Base-by-base conservation (phyloP, 352 stramenopile species). In the Phytophthora idaei region DNA sequence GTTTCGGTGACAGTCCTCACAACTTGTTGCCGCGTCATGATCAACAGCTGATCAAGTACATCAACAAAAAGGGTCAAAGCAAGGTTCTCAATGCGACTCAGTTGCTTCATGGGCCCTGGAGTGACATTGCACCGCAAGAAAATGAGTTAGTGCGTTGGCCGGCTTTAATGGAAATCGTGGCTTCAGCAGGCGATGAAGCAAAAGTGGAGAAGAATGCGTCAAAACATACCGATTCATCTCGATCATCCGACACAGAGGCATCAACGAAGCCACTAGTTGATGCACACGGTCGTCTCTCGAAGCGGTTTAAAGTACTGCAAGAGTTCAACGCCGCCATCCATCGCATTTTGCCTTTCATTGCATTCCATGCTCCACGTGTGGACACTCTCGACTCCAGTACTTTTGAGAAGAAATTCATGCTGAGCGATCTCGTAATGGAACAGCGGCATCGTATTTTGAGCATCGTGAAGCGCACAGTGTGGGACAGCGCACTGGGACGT, bases 241-340 rank as follows among this genome's bases (percentile, higher is more conserved):
- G 29, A 49, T 11, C 12, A 9, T 37, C 39, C 10, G 48, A 54
- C 5, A 17, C 9, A 8, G 39, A 32, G 2, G 6, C n/a, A 2
- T 10, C 58, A 41, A 36, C 25, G 12, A 51, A 59, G 41, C 53
- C 55, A 14, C 3, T 59, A 7, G 51, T 54, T 31, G 55, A 80
- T 52, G 48, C 46, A 1, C 69, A 86, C n/a, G 78, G 87, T 17
- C 67, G 67, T 7, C 73, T 94, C 5, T 76, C 70, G 0, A 80
- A 81, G n/a, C 70, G 78, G 8, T 94, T 93, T 58, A 89, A 83
- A 52, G 39, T 88, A n/a, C 66, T 94, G 9, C 86, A 94, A 58
- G 80, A 91, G 34, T 85, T 93, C 57, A 94, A 94, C 32, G 55
- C 73, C 25, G 59, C 74, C 0, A 74, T 94, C 37, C 78, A 85